phyloP scores from a whole-genome alignment of 805 yeast species.

The Starmerella powellii region DNA sequence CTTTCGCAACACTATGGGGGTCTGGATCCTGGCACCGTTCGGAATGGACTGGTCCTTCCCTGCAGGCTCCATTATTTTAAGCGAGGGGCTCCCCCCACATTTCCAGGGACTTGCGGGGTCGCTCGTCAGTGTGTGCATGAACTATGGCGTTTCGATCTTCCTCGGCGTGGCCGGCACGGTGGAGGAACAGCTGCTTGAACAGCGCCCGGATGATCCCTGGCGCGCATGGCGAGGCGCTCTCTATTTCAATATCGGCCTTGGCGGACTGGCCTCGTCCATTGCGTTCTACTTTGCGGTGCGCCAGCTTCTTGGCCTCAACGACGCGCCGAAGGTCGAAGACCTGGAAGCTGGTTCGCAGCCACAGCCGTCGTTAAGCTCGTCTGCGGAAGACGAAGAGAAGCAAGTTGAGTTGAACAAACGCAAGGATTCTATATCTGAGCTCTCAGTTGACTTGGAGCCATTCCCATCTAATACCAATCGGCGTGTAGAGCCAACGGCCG shows the following conservation, averaged over 20 bases:
- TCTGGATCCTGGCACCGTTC: conserved; percentile 45
- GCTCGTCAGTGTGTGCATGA: conserved; percentile 52
- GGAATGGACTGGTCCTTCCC: conserved; percentile 76
- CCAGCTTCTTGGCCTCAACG: neutral
- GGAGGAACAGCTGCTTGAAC: conserved; percentile 34
- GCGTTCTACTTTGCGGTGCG: conserved; percentile 4
- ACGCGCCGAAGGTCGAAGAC: neutral
- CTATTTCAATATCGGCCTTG: conserved; percentile 51
- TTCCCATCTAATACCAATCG: no score
- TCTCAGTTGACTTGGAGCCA: neutral
- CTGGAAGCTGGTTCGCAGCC: neutral
- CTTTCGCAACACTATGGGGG: conserved; percentile 46
- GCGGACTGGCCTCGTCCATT: conserved; percentile 36
- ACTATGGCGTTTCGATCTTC: conserved; percentile 57
- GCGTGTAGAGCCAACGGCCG: no score
- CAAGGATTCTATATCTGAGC: neutral
- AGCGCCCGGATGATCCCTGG: conserved; percentile 26
- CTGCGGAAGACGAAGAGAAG: no score
- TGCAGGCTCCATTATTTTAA: conserved; percentile 50
- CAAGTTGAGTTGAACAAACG: no score
- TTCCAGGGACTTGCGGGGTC: conserved; percentile 74
- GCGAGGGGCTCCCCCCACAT: conserved; percentile 45
- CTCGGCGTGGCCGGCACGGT: conserved; percentile 60
- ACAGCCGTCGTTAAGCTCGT: no score
- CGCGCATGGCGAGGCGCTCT: conserved; percentile 45